Evolutionary conservation across 2,329 filamentous ascomycete species (phyloP).

Genomic region (Epichloe glyceriae): DNA sequence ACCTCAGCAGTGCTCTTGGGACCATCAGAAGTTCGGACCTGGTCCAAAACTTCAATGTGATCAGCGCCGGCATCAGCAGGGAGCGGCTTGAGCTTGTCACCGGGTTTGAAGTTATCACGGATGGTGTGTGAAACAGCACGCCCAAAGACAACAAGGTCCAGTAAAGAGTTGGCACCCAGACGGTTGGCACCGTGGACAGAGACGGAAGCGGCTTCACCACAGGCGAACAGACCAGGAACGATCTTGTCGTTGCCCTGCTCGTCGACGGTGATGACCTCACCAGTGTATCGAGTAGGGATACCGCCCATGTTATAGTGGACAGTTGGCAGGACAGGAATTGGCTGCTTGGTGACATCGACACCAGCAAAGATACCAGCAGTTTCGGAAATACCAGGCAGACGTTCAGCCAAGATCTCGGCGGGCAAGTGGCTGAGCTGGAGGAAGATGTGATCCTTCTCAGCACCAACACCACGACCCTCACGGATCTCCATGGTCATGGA

Average conservation of each 20-base stretch:
- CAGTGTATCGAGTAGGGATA: conserved; percentile 94
- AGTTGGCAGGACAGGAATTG: conserved; percentile 89
- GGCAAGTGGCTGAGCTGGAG: conserved; percentile 94
- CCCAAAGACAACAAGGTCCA: conserved; percentile 94
- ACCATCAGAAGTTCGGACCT: conserved; percentile 70
- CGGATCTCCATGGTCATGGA: conserved; percentile 98
- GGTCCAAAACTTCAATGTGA: conserved; percentile 75
- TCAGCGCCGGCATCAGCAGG: conserved; percentile 78
- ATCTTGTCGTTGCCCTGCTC: conserved; percentile 80
- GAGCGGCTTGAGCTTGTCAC: conserved; percentile 65
- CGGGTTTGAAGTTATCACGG: conserved; percentile 83
- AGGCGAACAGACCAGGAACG: conserved; percentile 89
- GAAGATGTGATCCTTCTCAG: conserved; percentile 97
- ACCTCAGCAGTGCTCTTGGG: conserved; percentile 82
- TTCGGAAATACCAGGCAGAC: conserved; percentile 96
- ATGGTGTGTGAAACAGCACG: conserved; percentile 96
- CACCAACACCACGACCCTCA: conserved; percentile 89
- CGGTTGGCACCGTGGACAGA: conserved; percentile 98
- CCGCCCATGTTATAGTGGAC: conserved; percentile 99
- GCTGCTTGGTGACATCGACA: conserved; percentile 94
- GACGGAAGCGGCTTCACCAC: conserved; percentile 92
- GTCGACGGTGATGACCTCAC: conserved; percentile 85
- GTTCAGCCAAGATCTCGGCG: conserved; percentile 82
- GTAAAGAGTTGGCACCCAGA: conserved; percentile 92
- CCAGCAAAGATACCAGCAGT: conserved; percentile 94